phyloP scores from a whole-genome alignment of 177 flowering plant species.

The Vitis hybrid region DNA sequence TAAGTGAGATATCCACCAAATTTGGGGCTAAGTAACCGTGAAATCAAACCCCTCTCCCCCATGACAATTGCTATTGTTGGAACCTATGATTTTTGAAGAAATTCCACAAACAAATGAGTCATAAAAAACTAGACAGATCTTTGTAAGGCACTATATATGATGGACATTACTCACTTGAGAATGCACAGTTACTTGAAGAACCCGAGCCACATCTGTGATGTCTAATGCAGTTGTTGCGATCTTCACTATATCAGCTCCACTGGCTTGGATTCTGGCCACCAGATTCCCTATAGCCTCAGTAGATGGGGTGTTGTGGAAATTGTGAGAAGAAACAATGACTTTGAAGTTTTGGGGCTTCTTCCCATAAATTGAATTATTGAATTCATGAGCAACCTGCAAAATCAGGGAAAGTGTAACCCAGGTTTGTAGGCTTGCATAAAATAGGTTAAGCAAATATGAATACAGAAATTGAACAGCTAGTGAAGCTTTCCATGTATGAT shows the following conservation, averaged over 20 bases:
- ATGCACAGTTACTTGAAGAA: conserved; percentile 18
- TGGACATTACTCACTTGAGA: conserved; percentile 13
- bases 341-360: conserved; percentile 10
- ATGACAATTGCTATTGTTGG: conserved; percentile 18
- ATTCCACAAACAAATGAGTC: not conserved
- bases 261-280: conserved; percentile 20
- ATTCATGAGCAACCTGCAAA: conserved; percentile 16
- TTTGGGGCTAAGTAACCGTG: conserved; percentile 21
- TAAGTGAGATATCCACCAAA: conserved; percentile 22
- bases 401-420: not conserved
- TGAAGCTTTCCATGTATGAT: too few relatives aligned
- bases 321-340: conserved; percentile 24
- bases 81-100: conserved; percentile 5
- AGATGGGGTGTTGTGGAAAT: conserved; percentile 11
- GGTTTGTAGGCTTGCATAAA: too few relatives aligned
- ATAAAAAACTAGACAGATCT: not conserved
- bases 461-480: too few relatives aligned
- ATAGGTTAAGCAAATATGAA: too few relatives aligned
- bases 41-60: conserved; percentile 27
- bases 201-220: conserved; percentile 22
- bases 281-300: conserved; percentile 20
- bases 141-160: not conserved
- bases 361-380: conserved; percentile 13
- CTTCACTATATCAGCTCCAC: conserved; percentile 28
- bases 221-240: conserved; percentile 13